Percentiles rank a stretch among this genome's conserved stretches.
These are phyloP conservation scores for Bimuria novae-zelandiae DNA, from an alignment of 2,329 filamentous ascomycete species.

Conservation along the genomic window DNA sequence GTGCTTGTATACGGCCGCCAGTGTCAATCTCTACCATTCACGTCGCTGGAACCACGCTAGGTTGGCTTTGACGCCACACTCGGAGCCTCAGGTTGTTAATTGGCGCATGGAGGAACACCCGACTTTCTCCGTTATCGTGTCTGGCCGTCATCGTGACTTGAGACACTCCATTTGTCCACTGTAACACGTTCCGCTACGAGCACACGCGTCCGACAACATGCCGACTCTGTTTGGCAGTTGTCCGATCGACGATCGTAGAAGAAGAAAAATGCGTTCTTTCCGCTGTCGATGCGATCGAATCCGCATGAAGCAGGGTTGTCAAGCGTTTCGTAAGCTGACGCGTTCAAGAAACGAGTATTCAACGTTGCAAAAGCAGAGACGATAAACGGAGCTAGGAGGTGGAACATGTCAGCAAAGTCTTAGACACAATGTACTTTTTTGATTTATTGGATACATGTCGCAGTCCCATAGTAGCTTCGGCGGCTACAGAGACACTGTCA, in stretches of 20 bases:
- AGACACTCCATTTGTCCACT: not conserved
- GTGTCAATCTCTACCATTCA: constrained; percentile 11
- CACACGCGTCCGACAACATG: not conserved
- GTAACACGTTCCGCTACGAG: not conserved
- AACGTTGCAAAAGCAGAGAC: not conserved
- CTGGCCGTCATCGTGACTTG: not conserved
- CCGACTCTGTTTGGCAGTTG: constrained; percentile 7
- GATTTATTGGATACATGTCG: constrained; percentile 11
- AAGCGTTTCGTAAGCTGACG: too few relatives aligned
- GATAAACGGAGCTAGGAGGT: not conserved
- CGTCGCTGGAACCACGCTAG: constrained; percentile 2
- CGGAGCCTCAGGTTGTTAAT: constrained; percentile 69
- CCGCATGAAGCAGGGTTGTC: constrained; percentile 16
- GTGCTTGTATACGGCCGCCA: constrained; percentile 9
- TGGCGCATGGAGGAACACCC: constrained; percentile 14
- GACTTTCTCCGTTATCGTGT: not conserved
- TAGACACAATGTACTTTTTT: constrained; percentile 6
- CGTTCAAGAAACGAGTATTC: too few relatives aligned
- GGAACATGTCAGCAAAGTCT: not conserved
- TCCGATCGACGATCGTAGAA: not conserved
- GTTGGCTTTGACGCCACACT: constrained; percentile 50
- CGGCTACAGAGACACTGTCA: constrained; percentile 9
- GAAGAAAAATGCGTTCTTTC: too few relatives aligned
- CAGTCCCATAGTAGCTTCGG: not conserved
- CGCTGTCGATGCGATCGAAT: constrained; percentile 17